Evolutionary conservation across 2,329 filamentous ascomycete species (phyloP).

Genomic region (Mycosphaerella arachidis): DNA sequence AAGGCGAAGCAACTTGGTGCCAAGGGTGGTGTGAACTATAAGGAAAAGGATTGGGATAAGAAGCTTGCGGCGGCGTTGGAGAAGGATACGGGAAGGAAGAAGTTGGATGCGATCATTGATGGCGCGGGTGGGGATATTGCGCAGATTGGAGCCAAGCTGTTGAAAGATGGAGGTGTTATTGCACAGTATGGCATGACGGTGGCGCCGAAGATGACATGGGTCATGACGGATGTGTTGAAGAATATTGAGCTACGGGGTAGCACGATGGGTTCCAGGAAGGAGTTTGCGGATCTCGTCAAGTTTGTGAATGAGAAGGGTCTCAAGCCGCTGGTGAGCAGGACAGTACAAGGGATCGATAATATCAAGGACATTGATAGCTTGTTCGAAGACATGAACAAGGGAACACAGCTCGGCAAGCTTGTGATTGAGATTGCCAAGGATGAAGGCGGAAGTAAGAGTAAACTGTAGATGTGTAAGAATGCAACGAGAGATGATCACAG

Average conservation of each 20-base stretch:
- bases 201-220: conserved; percentile 77
- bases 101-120: conserved; percentile 79
- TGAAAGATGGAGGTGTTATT: conserved; percentile 81
- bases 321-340: conserved; percentile 68
- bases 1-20: conserved; percentile 70
- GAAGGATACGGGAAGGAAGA: conserved; percentile 52
- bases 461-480: conserved; percentile 19
- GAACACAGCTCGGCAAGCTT: conserved; percentile 86
- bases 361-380: conserved; percentile 73
- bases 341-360: conserved; percentile 66
- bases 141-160: conserved; percentile 59
- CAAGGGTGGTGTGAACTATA: conserved; percentile 77
- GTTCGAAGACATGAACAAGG: conserved; percentile 84
- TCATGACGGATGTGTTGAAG: conserved; percentile 76
- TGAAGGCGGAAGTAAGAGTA: conserved; percentile 22
- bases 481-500: background rate
- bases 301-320: conserved; percentile 74
- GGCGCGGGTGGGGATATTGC: conserved; percentile 85
- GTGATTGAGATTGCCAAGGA: conserved; percentile 63
- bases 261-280: conserved; percentile 86
- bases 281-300: conserved; percentile 85
- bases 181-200: conserved; percentile 88
- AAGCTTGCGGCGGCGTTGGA: conserved; percentile 61
- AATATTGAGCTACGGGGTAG: conserved; percentile 82
- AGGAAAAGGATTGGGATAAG: conserved; percentile 74